Evolutionary conservation across 1,139 yeast species (phyloP).

Genomic region (Petasospora fabianii): DNA sequence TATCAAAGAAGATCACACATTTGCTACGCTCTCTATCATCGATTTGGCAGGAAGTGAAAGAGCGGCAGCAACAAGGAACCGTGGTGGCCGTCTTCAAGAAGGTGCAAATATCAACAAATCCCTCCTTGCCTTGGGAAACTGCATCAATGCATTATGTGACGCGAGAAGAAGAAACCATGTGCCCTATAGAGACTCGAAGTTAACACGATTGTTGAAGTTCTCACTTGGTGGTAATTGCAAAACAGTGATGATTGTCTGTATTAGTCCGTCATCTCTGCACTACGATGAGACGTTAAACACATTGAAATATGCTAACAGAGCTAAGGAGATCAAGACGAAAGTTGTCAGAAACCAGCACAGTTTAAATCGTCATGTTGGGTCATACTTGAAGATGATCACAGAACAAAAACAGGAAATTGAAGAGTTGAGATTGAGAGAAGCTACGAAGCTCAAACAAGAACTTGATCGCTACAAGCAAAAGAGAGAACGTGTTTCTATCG

Average conservation of each 20-base stretch:
- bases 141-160: conserved; percentile 88
- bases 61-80: conserved; percentile 82
- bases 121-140: conserved; percentile 83
- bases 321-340: conserved; percentile 86
- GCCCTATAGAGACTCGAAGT: conserved; percentile 86
- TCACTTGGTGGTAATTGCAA: conserved; percentile 94
- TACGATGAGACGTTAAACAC: conserved; percentile 92
- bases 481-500: conserved; percentile 36
- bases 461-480: conserved; percentile 32
- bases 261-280: conserved; percentile 80
- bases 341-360: conserved; percentile 70
- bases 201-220: conserved; percentile 79
- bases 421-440: conserved; percentile 57
- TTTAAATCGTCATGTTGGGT: conserved; percentile 81
- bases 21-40: conserved; percentile 79
- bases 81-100: conserved; percentile 76
- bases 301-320: conserved; percentile 84
- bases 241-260: conserved; percentile 93
- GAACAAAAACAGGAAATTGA: conserved; percentile 79
- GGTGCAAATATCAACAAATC: conserved; percentile 94
- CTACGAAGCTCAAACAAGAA: conserved; percentile 37
- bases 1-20: conserved; percentile 61
- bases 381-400: conserved; percentile 80
- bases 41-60: conserved; percentile 95
- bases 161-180: conserved; percentile 66